These are phyloP conservation scores for Phytophthora pini DNA, from an alignment of 352 stramenopile genomes.

Conservation along the genomic window DNA sequence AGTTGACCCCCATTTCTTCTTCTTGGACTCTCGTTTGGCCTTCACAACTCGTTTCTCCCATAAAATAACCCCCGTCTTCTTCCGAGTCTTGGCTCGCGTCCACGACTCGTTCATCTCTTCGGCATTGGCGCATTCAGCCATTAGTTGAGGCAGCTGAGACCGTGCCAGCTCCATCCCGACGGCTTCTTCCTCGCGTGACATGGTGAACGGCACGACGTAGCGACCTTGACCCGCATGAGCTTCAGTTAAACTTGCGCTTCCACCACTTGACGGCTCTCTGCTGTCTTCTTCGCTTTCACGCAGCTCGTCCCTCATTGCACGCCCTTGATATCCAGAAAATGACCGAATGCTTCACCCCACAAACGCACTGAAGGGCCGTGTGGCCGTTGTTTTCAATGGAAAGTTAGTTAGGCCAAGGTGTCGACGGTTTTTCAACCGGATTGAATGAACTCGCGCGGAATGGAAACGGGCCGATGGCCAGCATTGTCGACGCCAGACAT, in stretches of 20 bases:
- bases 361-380: constrained; percentile 21
- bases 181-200: constrained; percentile 54
- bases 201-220: constrained; percentile 60
- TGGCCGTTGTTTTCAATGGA: constrained; percentile 35
- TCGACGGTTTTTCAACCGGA: constrained; percentile 30
- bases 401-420: constrained; percentile 25
- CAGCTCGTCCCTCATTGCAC: constrained; percentile 27
- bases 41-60: constrained; percentile 59
- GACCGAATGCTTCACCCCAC: constrained; percentile 4
- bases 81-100: constrained; percentile 40
- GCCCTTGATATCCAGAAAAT: constrained; percentile 25
- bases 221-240: constrained; percentile 35
- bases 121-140: constrained; percentile 39
- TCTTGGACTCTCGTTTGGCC: constrained; percentile 20
- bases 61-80: constrained; percentile 40
- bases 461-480: constrained; percentile 5
- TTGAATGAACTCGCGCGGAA: constrained; percentile 17
- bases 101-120: constrained; percentile 11
- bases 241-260: constrained; percentile 2
- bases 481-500: not conserved
- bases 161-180: constrained; percentile 31
- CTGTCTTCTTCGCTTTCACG: constrained; percentile 20
- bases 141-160: constrained; percentile 35
- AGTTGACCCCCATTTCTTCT: constrained; percentile 19
- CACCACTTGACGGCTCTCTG: constrained; percentile 6